Percentiles rank a stretch among this genome's conserved stretches.
Conservation (phyloP, 108 stramenopile genomes). For the Conticribra guillardii region DNA sequence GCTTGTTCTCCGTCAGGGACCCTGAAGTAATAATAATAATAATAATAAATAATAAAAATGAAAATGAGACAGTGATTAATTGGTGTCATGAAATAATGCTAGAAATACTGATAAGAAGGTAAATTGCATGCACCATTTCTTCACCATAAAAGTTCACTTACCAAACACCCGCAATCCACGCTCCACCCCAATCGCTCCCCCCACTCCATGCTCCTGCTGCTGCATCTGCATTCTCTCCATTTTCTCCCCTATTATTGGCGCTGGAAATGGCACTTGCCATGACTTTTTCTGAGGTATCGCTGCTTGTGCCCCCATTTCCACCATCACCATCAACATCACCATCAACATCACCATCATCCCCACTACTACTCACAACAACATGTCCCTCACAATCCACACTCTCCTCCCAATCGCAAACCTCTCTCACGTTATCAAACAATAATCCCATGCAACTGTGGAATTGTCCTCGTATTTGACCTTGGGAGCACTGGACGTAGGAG, state of each 20-base stretch:
- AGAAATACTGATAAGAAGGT: background rate
- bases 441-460: conserved; percentile 41
- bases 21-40: conserved; percentile 4
- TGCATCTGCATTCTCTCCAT: background rate
- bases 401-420: conserved; percentile 37
- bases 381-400: conserved; percentile 13
- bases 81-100: background rate
- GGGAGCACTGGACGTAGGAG: conserved; percentile 24
- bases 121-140: no score
- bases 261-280: conserved; percentile 13
- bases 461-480: conserved; percentile 7
- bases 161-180: conserved; percentile 46
- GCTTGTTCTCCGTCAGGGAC: conserved; percentile 23
- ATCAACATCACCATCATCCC: background rate
- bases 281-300: conserved; percentile 6
- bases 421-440: conserved; percentile 26
- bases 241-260: conserved; percentile 5
- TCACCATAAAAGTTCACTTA: no score
- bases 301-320: background rate
- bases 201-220: conserved; percentile 35
- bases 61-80: background rate
- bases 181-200: conserved; percentile 48
- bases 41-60: background rate
- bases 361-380: background rate
- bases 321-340: conserved; percentile 6